Evolutionary conservation across 2,329 filamentous ascomycete genomes (phyloP), one percentile per base, ranked within the genome.

Genomic region (Talaromyces piceae): DNA sequence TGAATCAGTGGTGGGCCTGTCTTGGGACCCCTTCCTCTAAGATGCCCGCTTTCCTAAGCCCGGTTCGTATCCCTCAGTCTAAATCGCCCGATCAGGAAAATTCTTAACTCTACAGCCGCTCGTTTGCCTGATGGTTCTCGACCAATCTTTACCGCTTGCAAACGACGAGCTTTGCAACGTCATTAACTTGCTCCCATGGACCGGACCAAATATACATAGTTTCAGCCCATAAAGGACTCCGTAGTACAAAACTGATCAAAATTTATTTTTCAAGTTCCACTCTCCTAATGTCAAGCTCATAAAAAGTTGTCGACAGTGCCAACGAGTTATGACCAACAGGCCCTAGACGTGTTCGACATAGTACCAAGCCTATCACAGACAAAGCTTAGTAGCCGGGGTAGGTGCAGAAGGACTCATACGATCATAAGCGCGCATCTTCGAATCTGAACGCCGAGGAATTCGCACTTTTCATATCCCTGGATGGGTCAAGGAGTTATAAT

Each of bases 401-500:
- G n/a, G 23, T 43, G 39, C 39, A 43, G 39, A 22, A 18, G n/a
- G 13, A 25, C 6, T 18, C 22, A 18, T 43, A 43, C 39, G 18
- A 16, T 25, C 23, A 18, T 22, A n/a, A 25, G 39, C 39, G 23
- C 39, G 11, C 9, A 5, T 18, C 4, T 43, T 12, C 4, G n/a
- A 12, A 43, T 26, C 7, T 13, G 11, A 5, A n/a, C 23, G 9
- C 23, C 23, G 39, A 22, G 9, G 18, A 12, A 1, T 41, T 22
- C 23, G 16, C 22, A n/a, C 4, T 23, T 41, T n/a, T n/a, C n/a
- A n/a, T n/a, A n/a, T 41, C 39, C 9, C 1, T 33, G 31, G 31
- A 37, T 37, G 31, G 4, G 28, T 20, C 27, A 18, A 27, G 30
- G 41, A 49, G 47, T 47, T 12, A 43, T 44, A 5, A 68, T 68